Conservation (phyloP, 176 grass and related monocot genomes). For the Aegilops sharonensis region DNA sequence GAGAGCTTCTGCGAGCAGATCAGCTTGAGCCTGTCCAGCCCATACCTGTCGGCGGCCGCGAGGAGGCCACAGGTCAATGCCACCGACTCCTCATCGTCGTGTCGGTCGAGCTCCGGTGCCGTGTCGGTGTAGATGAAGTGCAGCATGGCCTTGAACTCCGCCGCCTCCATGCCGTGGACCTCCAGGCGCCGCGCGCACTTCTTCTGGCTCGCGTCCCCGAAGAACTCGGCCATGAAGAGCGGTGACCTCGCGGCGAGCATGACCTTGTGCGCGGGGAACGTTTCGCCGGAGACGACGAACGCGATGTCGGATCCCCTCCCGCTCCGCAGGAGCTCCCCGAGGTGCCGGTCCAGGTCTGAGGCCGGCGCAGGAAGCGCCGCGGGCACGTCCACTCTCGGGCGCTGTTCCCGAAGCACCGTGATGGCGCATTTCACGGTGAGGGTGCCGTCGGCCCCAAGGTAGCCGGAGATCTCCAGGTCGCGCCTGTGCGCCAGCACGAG, state of each 20-base stretch:
- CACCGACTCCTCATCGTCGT: not conserved
- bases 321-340: not conserved
- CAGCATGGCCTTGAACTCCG: constrained; percentile 28
- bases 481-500: not conserved
- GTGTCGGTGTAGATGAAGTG: constrained; percentile 32
- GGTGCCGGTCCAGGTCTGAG: not conserved
- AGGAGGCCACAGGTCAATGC: not conserved
- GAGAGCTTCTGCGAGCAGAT: constrained; percentile 43
- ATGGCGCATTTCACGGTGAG: not conserved
- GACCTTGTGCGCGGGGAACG: not conserved
- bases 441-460: not conserved
- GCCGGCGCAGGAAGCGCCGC: not conserved
- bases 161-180: not conserved
- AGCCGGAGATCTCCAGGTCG: not conserved
- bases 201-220: too few relatives aligned
- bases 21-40: constrained; percentile 19
- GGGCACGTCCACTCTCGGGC: too few relatives aligned
- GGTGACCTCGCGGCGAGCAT: not conserved
- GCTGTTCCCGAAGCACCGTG: not conserved
- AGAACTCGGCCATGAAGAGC: not conserved
- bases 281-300: not conserved
- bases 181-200: too few relatives aligned
- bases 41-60: constrained; percentile 14
- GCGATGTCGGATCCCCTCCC: not conserved
- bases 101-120: not conserved